A percentile compares a stretch with the other conserved stretches of the same genome.
phyloP scores from a whole-genome alignment of 2,329 filamentous ascomycete species.

The Emmonsia crescens region DNA sequence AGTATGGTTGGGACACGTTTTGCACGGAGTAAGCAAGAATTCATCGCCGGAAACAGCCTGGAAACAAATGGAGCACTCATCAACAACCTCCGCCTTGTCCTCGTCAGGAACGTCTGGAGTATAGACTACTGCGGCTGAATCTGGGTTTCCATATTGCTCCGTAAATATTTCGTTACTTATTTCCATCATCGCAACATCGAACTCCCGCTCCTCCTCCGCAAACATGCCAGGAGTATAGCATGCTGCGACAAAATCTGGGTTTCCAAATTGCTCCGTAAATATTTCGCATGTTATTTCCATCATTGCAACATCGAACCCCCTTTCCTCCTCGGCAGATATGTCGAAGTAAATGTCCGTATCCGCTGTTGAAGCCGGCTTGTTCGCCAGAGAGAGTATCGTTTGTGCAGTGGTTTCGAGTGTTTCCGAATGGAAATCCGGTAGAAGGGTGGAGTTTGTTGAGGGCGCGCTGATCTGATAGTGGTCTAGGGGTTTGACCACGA shows the following conservation, averaged over 20 bases:
- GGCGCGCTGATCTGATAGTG: background rate
- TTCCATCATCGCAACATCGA: background rate
- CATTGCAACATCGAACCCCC: background rate
- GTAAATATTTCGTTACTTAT: background rate
- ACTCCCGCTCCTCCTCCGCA: background rate
- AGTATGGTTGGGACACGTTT: background rate
- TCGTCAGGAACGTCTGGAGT: background rate
- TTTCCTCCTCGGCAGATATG: background rate
- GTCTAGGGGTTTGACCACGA: background rate
- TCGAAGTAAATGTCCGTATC: background rate
- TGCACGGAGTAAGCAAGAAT: slow-evolving; percentile 1
- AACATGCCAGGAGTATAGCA: background rate
- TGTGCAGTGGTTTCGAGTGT: background rate
- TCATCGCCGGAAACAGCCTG: background rate
- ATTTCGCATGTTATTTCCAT: background rate
- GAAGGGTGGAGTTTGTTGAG: background rate
- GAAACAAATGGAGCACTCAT: background rate
- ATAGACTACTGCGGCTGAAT: background rate
- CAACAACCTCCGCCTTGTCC: background rate
- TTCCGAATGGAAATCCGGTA: background rate
- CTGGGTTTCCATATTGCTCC: background rate
- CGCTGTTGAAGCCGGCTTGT: background rate
- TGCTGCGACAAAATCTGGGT: background rate
- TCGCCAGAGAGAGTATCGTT: no score
- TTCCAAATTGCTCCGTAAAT: background rate